phyloP scores from a whole-genome alignment of 768 basidiomycete species.

The Phallus indusiatus region DNA sequence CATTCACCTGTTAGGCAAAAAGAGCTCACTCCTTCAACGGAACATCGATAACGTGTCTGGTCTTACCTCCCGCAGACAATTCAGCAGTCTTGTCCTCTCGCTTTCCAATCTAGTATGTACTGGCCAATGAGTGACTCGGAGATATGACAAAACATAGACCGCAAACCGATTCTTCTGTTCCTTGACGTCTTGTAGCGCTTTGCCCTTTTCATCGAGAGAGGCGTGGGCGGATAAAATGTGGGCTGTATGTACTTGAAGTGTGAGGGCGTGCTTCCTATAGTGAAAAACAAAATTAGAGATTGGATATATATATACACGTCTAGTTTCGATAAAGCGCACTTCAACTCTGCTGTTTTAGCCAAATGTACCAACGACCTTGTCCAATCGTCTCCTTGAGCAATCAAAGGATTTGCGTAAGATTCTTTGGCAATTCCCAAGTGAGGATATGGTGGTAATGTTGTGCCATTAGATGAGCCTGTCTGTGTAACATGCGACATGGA shows the following conservation, averaged over 20 bases:
- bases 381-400: constrained; percentile 74
- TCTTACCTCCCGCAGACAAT: constrained; percentile 57
- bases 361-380: constrained; percentile 78
- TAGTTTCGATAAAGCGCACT: constrained; percentile 40
- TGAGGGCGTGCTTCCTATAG: constrained; percentile 70
- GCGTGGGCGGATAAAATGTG: constrained; percentile 81
- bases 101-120: constrained; percentile 51
- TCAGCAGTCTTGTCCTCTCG: constrained; percentile 60
- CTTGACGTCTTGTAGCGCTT: constrained; percentile 68
- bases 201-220: constrained; percentile 66
- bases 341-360: constrained; percentile 80
- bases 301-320: background rate
- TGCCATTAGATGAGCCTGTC: constrained; percentile 3
- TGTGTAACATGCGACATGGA: constrained; percentile 6
- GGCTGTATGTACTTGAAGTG: constrained; percentile 77
- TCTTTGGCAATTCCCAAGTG: constrained; percentile 10
- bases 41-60: constrained; percentile 3
- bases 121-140: background rate
- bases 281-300: constrained; percentile 1
- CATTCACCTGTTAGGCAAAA: constrained; percentile 47
- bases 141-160: background rate
- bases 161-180: constrained; percentile 80
- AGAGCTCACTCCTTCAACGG: background rate
- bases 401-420: constrained; percentile 32
- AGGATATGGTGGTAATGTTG: background rate